These are phyloP conservation scores for Heracleum sosnowskyi DNA, from an alignment of 129 eudicot species.

Conservation along the genomic window DNA sequence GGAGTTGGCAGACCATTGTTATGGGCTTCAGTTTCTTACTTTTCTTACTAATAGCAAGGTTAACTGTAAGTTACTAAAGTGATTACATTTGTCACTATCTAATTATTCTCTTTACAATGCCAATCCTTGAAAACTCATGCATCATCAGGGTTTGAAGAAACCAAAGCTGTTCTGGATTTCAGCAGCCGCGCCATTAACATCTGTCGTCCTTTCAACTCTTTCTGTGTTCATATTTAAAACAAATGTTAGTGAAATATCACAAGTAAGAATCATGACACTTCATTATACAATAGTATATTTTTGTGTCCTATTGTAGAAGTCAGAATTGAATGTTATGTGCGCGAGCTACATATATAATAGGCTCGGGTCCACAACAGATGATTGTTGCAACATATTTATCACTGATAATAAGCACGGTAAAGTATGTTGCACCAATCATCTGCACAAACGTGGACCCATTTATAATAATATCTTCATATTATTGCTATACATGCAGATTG, in stretches of 20 bases:
- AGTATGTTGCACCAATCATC: too few relatives aligned
- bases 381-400: too few relatives aligned
- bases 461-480: not conserved
- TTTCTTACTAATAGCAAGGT: slow-evolving; percentile 56
- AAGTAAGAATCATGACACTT: slow-evolving; percentile 32
- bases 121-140: not conserved
- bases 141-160: slow-evolving; percentile 48
- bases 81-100: not conserved
- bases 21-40: slow-evolving; percentile 71
- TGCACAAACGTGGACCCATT: too few relatives aligned
- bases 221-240: slow-evolving; percentile 52
- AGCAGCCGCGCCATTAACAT: slow-evolving; percentile 90
- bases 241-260: slow-evolving; percentile 43
- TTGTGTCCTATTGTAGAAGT: not conserved
- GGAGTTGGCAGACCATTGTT: slow-evolving; percentile 89
- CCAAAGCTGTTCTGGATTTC: slow-evolving; percentile 91
- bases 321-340: not conserved
- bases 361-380: too few relatives aligned
- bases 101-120: not conserved
- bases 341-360: too few relatives aligned
- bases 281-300: not conserved
- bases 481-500: slow-evolving; percentile 50
- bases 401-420: too few relatives aligned
- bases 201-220: slow-evolving; percentile 73
- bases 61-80: slow-evolving; percentile 44